Evolutionary conservation across 495 filamentous ascomycete genomes (phyloP).

Genomic region (Amniculicola lignicola): DNA sequence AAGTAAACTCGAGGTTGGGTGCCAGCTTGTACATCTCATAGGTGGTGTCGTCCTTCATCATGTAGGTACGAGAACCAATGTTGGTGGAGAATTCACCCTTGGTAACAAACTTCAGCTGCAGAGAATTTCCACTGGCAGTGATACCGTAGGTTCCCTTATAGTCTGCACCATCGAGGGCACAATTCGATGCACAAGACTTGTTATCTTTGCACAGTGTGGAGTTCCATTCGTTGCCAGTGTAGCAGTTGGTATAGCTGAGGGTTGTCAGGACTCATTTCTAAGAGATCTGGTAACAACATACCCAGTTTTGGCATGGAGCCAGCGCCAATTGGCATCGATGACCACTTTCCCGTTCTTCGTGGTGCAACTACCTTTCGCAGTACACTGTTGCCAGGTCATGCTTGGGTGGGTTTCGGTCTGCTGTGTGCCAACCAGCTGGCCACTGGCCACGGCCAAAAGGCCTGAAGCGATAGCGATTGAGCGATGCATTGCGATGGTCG

Average conservation of each 20-base stretch:
- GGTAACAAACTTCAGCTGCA: slow-evolving; percentile 36
- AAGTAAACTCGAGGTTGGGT: slow-evolving; percentile 58
- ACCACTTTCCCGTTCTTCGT: slow-evolving; percentile 49
- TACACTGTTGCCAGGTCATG: slow-evolving; percentile 52
- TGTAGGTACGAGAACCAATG: slow-evolving; percentile 57
- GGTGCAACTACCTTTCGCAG: slow-evolving; percentile 48
- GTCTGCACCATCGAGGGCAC: slow-evolving; percentile 43
- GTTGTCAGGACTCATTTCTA: not conserved
- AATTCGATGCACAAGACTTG: slow-evolving; percentile 41
- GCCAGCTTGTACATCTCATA: slow-evolving; percentile 58
- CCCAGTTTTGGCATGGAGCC: slow-evolving; percentile 40
- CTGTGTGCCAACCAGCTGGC: slow-evolving; percentile 36
- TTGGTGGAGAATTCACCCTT: slow-evolving; percentile 38
- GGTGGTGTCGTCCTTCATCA: slow-evolving; percentile 55
- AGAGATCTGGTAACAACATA: not conserved
- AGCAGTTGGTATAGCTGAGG: slow-evolving; percentile 44
- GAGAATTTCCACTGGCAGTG: slow-evolving; percentile 35
- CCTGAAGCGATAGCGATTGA: slow-evolving; percentile 22
- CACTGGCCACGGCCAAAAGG: slow-evolving; percentile 24
- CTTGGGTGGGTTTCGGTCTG: slow-evolving; percentile 52
- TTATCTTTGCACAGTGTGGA: slow-evolving; percentile 38
- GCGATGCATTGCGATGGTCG: slow-evolving; percentile 17
- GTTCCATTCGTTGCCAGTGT: slow-evolving; percentile 41
- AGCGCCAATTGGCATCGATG: slow-evolving; percentile 48
- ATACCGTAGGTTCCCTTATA: slow-evolving; percentile 39